Evolutionary conservation across 768 basidiomycete species (phyloP).

Genomic region (Lentinula guzmanii): DNA sequence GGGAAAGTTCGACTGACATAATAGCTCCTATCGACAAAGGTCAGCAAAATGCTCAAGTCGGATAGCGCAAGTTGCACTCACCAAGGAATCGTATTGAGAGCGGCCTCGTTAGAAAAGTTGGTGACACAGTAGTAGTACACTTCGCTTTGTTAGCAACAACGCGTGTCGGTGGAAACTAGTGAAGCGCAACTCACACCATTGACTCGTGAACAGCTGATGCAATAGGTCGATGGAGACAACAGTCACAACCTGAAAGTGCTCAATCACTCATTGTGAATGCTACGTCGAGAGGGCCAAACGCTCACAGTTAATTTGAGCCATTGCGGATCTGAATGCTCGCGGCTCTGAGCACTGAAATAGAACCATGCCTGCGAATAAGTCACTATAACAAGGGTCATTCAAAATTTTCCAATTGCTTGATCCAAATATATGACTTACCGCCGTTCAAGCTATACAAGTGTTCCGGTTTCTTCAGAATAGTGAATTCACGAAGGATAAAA

Average conservation of each 20-base stretch:
- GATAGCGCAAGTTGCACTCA: not conserved
- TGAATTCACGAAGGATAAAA: not conserved
- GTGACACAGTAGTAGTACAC: conserved; percentile 5
- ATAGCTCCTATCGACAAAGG: not conserved
- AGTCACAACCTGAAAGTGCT: not conserved
- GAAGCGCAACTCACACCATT: not conserved
- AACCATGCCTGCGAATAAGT: conserved; percentile 4
- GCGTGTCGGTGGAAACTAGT: too few relatives aligned
- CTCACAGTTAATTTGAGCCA: not conserved
- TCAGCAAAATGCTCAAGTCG: not conserved
- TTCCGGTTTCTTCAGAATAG: too few relatives aligned
- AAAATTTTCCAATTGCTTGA: too few relatives aligned
- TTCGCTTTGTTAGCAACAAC: not conserved
- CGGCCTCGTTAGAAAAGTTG: not conserved
- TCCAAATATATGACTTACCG: not conserved
- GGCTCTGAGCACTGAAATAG: conserved; percentile 3
- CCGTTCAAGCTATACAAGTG: not conserved
- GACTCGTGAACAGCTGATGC: conserved; percentile 1
- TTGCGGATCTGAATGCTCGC: not conserved
- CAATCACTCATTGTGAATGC: not conserved
- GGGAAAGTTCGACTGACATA: not conserved
- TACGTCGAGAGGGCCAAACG: not conserved
- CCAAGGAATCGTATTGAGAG: not conserved
- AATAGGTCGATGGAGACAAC: not conserved
- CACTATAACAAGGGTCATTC: not conserved